Base-by-base conservation (phyloP, 2,329 filamentous ascomycete genomes). In the Epichloe gansuensis region DNA sequence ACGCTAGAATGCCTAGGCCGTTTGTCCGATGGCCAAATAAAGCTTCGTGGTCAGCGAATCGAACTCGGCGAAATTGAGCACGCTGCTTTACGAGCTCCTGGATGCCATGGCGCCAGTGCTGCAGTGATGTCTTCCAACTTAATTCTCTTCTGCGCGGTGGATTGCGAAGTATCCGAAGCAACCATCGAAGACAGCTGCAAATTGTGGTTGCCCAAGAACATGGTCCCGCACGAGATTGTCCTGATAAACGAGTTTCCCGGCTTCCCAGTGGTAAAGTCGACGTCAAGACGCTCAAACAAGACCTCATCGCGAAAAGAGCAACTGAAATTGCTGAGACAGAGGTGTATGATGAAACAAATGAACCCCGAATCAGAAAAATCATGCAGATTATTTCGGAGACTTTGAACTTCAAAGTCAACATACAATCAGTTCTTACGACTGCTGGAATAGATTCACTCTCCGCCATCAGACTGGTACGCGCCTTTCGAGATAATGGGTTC, bases 201-300 rank as follows among this genome's bases (percentile, higher is more conserved):
- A 49, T 74, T 75, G 49, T 95, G 89, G 88, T 74, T 96, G 1
- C 88, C 90, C 0, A 73, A 75, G 4, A 93, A 84, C 63, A 95
- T 95, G 91, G 69, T 94, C 1, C 91, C 91, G 0, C 77, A 78
- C 4, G 85, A 94, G 55, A 70, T 94, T 25, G 66, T 88, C 0
- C 61, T 86, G 1, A 69, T 86, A 56, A 58, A 74, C 0, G 71
- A 76, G 8, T 83, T 95, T 52, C 89, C 1, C 81, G 84, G 50
- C 71, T 95, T 21, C 75, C 89, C 2, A 95, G 89, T 0, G 91
- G 91, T 0, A 96, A 96, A 62, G 76, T 91, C 13, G 86, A 95
- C 61, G 82, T 81, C 50, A 85, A 81, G 59, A 68, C 66, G 12
- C 69, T 95, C 7, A 74, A 81, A 58, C 63, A 70, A 1, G 70